Evolutionary conservation across 148 eudicot genomes (phyloP).

Genomic region (Amaranthus palmeri): DNA sequence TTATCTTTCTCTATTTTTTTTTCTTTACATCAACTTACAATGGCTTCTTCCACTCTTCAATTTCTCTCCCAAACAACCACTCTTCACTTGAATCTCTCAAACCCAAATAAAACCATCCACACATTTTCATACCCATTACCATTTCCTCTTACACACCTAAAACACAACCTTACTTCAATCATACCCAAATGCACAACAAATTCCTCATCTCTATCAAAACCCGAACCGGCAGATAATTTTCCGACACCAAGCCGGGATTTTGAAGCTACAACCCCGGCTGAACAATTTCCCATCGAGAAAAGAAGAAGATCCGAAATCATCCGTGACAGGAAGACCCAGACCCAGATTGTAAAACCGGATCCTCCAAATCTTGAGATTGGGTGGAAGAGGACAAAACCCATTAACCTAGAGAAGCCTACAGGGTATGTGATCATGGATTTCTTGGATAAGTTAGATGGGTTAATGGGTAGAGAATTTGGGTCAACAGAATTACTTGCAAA

Average conservation of each 20-base stretch:
- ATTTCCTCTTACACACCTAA: conserved; percentile 13
- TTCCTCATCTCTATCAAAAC: conserved; percentile 3
- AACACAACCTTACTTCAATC: not conserved
- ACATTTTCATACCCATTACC: not conserved
- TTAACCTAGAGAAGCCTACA: conserved; percentile 54
- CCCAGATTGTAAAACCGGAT: conserved; percentile 51
- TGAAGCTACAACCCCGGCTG: conserved; percentile 46
- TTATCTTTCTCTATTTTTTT: not conserved
- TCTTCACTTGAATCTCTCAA: conserved; percentile 9
- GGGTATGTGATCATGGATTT: conserved; percentile 94
- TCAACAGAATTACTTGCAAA: conserved; percentile 66
- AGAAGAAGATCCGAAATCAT: conserved; percentile 62
- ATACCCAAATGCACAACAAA: conserved; percentile 23
- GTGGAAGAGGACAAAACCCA: conserved; percentile 78
- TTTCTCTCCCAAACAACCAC: conserved; percentile 18
- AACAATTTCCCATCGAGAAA: conserved; percentile 63
- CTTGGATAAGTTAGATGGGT: conserved; percentile 56
- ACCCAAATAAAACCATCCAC: conserved; percentile 7
- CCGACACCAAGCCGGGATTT: conserved; percentile 34
- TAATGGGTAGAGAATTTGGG: conserved; percentile 68
- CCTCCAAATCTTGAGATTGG: conserved; percentile 81
- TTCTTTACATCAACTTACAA: conserved; percentile 3
- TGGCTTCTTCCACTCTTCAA: conserved; percentile 25
- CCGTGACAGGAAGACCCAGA: conserved; percentile 44
- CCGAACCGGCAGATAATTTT: conserved; percentile 25